Evolutionary conservation across 2,329 filamentous ascomycete genomes (phyloP).

Genomic region (Reticulascus tulasneorum): DNA sequence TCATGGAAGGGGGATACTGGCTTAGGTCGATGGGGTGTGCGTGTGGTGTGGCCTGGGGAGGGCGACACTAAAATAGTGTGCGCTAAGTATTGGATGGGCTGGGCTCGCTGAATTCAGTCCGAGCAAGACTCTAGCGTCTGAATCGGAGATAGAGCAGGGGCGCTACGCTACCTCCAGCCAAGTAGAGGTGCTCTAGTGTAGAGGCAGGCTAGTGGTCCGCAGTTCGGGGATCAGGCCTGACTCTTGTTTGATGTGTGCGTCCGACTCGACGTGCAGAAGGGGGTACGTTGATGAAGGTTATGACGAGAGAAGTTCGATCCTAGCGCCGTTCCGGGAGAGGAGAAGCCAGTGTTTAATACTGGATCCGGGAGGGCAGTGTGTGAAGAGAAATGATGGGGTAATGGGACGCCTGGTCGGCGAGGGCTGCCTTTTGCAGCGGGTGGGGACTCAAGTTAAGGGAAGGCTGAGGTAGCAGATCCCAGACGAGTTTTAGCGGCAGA

Average conservation of each 20-base stretch:
- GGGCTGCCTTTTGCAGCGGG: constrained; percentile 11
- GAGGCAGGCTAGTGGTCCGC: constrained; percentile 4
- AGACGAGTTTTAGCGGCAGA: constrained; percentile 4
- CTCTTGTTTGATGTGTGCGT: constrained; percentile 13
- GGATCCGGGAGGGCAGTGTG: constrained; percentile 9
- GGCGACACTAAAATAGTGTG: constrained; percentile 18
- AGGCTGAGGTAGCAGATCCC: constrained; percentile 5
- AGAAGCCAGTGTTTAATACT: constrained; percentile 16
- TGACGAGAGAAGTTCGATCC: constrained; percentile 17
- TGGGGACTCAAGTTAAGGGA: constrained; percentile 10
- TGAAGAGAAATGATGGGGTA: constrained; percentile 11
- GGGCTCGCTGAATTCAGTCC: constrained; percentile 15
- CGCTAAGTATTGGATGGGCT: constrained; percentile 16
- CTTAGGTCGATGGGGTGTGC: constrained; percentile 9
- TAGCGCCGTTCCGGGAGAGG: constrained; percentile 18
- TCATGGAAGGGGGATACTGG: constrained; percentile 11
- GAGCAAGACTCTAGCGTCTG: constrained; percentile 13
- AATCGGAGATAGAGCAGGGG: constrained; percentile 16
- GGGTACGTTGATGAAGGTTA: constrained; percentile 16
- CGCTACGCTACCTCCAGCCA: constrained; percentile 1
- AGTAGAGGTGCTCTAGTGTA: too few relatives aligned
- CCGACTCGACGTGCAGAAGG: too few relatives aligned
- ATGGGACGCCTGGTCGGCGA: constrained; percentile 11
- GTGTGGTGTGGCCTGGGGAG: constrained; percentile 15
- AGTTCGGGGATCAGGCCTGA: constrained; percentile 8